These are phyloP conservation scores for Xylaria acuta DNA, from an alignment of 495 filamentous ascomycete genomes.

Conservation along the genomic window DNA sequence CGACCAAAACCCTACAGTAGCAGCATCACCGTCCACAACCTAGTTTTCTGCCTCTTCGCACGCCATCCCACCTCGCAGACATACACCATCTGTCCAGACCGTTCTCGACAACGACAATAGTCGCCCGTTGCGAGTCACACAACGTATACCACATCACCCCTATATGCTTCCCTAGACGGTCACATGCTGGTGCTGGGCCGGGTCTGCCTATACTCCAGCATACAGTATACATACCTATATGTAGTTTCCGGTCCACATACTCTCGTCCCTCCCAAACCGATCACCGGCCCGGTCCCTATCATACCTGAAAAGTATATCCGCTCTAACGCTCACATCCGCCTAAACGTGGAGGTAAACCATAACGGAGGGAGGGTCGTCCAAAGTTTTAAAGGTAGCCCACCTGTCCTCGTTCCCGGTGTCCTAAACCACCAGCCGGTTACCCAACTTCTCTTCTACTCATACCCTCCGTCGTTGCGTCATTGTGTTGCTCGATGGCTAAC, in stretches of 20 bases:
- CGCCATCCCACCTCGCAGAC: constrained; percentile 3
- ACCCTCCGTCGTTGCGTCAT: not conserved
- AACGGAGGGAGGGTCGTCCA: not conserved
- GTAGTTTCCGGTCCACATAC: not conserved
- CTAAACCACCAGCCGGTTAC: not conserved
- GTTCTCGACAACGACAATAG: not conserved
- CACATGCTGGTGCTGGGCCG: constrained; percentile 15
- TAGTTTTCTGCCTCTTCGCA: not conserved
- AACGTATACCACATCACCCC: not conserved
- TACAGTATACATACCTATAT: not conserved
- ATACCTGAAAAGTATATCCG: not conserved
- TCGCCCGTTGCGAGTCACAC: constrained; percentile 9
- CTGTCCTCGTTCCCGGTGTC: not conserved
- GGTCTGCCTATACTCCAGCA: not conserved
- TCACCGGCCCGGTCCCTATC: constrained; percentile 9
- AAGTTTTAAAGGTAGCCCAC: constrained; percentile 2
- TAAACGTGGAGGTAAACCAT: not conserved
- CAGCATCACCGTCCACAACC: not conserved
- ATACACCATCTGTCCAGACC: constrained; percentile 2
- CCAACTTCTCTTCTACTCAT: constrained; percentile 11
- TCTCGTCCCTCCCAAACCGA: constrained; percentile 6
- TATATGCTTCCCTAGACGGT: not conserved
- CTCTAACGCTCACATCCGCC: not conserved
- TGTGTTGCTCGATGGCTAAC: constrained; percentile 7
- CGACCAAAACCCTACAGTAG: constrained; percentile 14